Evolutionary conservation across 192 early-diverging fungal species (phyloP).

Genomic region (Geranomyces michiganensis): DNA sequence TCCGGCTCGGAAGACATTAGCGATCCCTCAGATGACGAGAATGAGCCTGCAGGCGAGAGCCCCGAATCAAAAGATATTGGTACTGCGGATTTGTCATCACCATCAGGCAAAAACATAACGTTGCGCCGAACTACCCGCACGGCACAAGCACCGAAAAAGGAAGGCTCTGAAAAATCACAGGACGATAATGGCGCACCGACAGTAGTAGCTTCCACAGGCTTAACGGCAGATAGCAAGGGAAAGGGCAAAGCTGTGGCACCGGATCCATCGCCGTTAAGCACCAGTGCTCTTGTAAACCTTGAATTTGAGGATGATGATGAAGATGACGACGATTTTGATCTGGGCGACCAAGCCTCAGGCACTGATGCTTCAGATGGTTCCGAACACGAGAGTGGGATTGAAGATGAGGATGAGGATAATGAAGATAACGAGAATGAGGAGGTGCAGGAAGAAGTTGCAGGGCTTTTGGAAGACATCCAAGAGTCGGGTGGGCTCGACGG

Average conservation of each 20-base stretch:
- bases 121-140: too few species aligned
- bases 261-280: too few species aligned
- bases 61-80: neutral
- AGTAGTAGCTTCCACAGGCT: too few species aligned
- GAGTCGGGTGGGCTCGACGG: neutral
- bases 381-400: neutral
- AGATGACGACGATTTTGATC: neutral
- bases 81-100: too few species aligned
- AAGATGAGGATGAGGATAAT: neutral
- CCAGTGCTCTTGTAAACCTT: too few species aligned
- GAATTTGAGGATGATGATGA: neutral
- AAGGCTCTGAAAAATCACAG: too few species aligned
- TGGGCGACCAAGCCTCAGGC: neutral
- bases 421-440: neutral
- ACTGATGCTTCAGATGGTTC: neutral
- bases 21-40: neutral
- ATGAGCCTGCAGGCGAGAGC: neutral
- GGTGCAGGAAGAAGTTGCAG: neutral
- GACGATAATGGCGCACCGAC: too few species aligned
- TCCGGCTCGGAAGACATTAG: neutral
- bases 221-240: too few species aligned
- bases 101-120: too few species aligned
- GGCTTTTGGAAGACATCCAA: neutral
- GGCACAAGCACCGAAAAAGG: too few species aligned
- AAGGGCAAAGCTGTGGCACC: too few species aligned